These are phyloP conservation scores for Rhizoclosmatium sp. DNA, from an alignment of 192 early-diverging fungal species.

Conservation along the genomic window DNA sequence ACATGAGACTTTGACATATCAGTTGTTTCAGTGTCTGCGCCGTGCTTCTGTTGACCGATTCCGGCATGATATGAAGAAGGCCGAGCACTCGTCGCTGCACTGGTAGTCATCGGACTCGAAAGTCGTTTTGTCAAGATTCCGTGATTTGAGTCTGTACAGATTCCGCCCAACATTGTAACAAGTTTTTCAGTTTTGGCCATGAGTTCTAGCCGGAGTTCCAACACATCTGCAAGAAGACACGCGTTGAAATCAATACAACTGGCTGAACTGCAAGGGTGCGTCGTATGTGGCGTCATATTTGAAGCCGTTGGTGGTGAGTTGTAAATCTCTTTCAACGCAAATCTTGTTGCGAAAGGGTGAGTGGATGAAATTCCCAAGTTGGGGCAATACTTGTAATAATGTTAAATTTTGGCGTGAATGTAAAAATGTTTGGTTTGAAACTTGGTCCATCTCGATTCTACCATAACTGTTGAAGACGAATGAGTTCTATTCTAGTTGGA, in stretches of 20 bases:
- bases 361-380: no score
- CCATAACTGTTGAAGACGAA: no score
- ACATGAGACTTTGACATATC: constrained; percentile 43
- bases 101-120: background rate
- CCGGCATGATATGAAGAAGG: background rate
- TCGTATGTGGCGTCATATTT: constrained; percentile 3
- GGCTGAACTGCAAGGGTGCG: background rate
- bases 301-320: background rate
- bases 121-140: background rate
- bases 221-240: background rate
- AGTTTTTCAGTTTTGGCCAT: background rate
- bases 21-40: constrained; percentile 51
- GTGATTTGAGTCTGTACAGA: background rate
- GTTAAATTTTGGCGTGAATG: no score
- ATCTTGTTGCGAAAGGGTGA: no score
- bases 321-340: no score
- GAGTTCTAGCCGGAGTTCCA: constrained; percentile 2
- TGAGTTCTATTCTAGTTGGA: no score
- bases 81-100: background rate
- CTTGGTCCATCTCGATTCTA: no score
- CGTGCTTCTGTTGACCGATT: background rate
- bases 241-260: background rate
- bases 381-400: no score
- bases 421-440: no score
- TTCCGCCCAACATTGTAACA: background rate